Base-by-base conservation (phyloP, 148 eudicot species). In the Rhododendron mucronatum region DNA sequence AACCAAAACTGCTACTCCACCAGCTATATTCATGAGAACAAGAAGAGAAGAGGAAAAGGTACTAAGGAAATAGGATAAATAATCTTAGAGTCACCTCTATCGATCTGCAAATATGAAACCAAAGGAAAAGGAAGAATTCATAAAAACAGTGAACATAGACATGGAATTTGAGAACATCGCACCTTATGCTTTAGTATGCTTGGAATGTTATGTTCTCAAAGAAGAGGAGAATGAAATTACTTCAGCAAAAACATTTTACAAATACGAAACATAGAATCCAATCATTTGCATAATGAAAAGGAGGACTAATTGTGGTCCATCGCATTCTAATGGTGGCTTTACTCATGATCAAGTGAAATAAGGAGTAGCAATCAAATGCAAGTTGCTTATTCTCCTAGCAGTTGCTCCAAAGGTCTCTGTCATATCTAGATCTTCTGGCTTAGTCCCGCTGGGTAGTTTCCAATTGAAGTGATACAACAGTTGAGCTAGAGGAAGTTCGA, bases 401-500 rank as follows among this genome's bases (percentile, higher is more conserved):
- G 78, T 57, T 15, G 44, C 78, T 1, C 91, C 89, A 78, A 87
- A 82, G 5, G 26, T 7, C 67, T 86, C 86, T 5, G 80, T 84
- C 90, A 90, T 87, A 37, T 90, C 89, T 59, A 90, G 63, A 4
- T 88, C 86, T 26, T 80, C 85, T 0, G 51, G 59, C 74, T 39
- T 69, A 14, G 67, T 45, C 15, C 86, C 87, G 39, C 20, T 2
- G 1, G 90, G 84, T 9, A 86, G 47, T 84, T 84, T 82, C 91
- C 88, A 88, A 21, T 88, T 88, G 45, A 90, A 90, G 82, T 88
- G 86, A 39, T 82, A 88, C 1, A 90, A 81, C 30, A 86, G 33
- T 63, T 79, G 76, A 3, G 90, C 92, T 1, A 90, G 84, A 18
- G 86, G 86, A 6, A 90, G 87, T 81, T 90, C 90, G 23, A 90